Evolutionary conservation across 1,139 yeast genomes (phyloP).

Genomic region (Zhuliangozyma parablackwelliae): DNA sequence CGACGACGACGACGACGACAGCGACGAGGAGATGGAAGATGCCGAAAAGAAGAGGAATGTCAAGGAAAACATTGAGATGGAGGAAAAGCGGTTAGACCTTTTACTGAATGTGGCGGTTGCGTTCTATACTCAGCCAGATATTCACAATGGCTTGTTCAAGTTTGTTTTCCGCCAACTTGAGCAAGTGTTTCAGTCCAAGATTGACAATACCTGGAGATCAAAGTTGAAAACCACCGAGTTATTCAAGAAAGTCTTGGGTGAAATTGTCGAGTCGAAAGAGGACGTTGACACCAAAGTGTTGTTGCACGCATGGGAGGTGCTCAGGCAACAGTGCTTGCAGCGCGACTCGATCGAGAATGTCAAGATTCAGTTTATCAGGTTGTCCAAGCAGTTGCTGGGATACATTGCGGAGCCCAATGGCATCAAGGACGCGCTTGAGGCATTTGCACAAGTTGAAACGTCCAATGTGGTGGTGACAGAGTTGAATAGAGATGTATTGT

Average conservation of each 20-base stretch:
- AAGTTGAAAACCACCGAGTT: slow-evolving; percentile 43
- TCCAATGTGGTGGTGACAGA: slow-evolving; percentile 33
- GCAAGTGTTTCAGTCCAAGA: slow-evolving; percentile 23
- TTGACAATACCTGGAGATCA: slow-evolving; percentile 58
- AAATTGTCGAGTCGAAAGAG: slow-evolving; percentile 7
- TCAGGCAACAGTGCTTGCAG: slow-evolving; percentile 29
- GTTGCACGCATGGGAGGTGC: slow-evolving; percentile 19
- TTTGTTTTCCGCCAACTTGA: slow-evolving; percentile 20
- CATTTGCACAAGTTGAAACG: slow-evolving; percentile 20
- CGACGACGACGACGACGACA: slow-evolving; percentile 20
- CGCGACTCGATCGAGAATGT: slow-evolving; percentile 59
- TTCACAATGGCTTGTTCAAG: slow-evolving; percentile 17
- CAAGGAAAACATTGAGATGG: slow-evolving; percentile 27
- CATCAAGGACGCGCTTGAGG: slow-evolving; percentile 20
- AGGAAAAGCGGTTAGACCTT: slow-evolving; percentile 31
- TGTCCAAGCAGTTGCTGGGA: slow-evolving; percentile 17
- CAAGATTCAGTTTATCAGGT: slow-evolving; percentile 44
- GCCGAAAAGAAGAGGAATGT: slow-evolving; percentile 20
- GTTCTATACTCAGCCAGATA: slow-evolving; percentile 19
- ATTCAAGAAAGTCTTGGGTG: slow-evolving; percentile 12
- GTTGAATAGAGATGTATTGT: slow-evolving; percentile 10
- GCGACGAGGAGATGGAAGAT: slow-evolving; percentile 27
- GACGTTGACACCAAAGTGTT: slow-evolving; percentile 12
- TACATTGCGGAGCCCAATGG: neutral
- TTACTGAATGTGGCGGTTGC: slow-evolving; percentile 31